Evolutionary conservation across 768 basidiomycete species (phyloP).

Genomic region (Auriscalpium orientale): DNA sequence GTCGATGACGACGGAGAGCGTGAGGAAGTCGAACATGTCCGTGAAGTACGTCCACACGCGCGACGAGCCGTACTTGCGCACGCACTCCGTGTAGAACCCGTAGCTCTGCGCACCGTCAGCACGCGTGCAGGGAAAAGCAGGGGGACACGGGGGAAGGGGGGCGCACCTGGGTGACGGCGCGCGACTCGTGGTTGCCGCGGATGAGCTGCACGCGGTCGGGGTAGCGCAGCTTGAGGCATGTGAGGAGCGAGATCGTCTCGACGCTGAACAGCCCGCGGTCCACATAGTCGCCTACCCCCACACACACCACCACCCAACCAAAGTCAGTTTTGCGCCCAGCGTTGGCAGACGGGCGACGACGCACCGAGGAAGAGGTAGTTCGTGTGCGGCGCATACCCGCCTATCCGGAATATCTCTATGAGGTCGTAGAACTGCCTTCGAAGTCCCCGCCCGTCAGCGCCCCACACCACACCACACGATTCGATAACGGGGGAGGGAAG

Average conservation of each 20-base stretch:
- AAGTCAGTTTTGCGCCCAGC: neutral
- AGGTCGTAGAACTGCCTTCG: conserved; percentile 99
- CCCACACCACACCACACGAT: no score
- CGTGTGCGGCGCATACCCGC: conserved; percentile 91
- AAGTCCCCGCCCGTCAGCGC: no score
- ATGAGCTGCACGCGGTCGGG: conserved; percentile 96
- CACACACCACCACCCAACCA: neutral
- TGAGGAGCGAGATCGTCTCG: conserved; percentile 95
- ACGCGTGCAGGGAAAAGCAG: neutral
- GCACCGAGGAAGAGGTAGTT: conserved; percentile 97
- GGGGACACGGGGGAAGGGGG: conserved; percentile 12
- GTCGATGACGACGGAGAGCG: conserved; percentile 95
- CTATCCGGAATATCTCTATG: conserved; percentile 98
- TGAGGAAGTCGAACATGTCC: conserved; percentile 99
- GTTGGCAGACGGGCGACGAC: conserved; percentile 20
- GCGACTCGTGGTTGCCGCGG: conserved; percentile 94
- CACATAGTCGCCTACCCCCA: conserved; percentile 83
- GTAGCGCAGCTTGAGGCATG: conserved; percentile 93
- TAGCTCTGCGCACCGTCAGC: conserved; percentile 59
- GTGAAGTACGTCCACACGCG: conserved; percentile 99
- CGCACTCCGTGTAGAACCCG: conserved; percentile 98
- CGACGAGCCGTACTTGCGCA: conserved; percentile 92
- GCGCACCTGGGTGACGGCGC: conserved; percentile 95
- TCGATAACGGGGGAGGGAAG: conserved; percentile 21
- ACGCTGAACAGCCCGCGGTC: conserved; percentile 97